These are phyloP conservation scores for Penicillium egyptiacum DNA, from an alignment of 495 filamentous ascomycete genomes.

Conservation along the genomic window DNA sequence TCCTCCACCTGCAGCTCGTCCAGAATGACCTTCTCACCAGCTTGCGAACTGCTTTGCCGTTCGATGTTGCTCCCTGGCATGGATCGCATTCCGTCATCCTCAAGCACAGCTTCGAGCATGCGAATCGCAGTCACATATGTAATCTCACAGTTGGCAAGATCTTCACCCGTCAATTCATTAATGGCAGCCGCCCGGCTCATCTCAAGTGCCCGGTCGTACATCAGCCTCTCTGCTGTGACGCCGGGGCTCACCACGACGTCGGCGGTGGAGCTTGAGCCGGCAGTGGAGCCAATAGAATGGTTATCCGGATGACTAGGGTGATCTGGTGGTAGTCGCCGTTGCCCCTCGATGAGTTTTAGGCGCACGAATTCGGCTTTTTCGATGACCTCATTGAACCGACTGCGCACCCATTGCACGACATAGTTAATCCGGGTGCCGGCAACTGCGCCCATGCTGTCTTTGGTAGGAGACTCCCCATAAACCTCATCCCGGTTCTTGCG, in stretches of 20 bases:
- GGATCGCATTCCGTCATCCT: constrained; percentile 65
- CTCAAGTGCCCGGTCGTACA: constrained; percentile 96
- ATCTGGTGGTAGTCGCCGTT: constrained; percentile 76
- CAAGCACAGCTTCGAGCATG: constrained; percentile 91
- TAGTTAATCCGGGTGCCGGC: constrained; percentile 81
- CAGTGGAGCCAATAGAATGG: constrained; percentile 52
- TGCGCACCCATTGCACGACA: constrained; percentile 91
- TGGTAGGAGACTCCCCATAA: constrained; percentile 44
- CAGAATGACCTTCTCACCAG: constrained; percentile 44
- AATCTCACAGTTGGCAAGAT: constrained; percentile 87
- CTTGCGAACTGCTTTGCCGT: constrained; percentile 21
- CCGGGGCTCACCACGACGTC: constrained; percentile 71
- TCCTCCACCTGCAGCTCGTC: constrained; percentile 70
- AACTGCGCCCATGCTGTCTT: constrained; percentile 48
- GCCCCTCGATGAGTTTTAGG: constrained; percentile 81
- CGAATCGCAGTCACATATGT: constrained; percentile 87
- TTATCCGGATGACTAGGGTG: constrained; percentile 87
- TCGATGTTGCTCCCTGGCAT: constrained; percentile 34
- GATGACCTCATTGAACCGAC: constrained; percentile 91
- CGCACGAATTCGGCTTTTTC: constrained; percentile 93
- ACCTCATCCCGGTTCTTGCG: constrained; percentile 69
- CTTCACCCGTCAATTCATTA: constrained; percentile 89
- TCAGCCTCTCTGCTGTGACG: constrained; percentile 90
- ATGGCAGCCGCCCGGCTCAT: constrained; percentile 95
- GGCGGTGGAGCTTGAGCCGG: constrained; percentile 52